These are phyloP conservation scores for Mycena galericulata DNA, from an alignment of 768 basidiomycete species.

Conservation along the genomic window DNA sequence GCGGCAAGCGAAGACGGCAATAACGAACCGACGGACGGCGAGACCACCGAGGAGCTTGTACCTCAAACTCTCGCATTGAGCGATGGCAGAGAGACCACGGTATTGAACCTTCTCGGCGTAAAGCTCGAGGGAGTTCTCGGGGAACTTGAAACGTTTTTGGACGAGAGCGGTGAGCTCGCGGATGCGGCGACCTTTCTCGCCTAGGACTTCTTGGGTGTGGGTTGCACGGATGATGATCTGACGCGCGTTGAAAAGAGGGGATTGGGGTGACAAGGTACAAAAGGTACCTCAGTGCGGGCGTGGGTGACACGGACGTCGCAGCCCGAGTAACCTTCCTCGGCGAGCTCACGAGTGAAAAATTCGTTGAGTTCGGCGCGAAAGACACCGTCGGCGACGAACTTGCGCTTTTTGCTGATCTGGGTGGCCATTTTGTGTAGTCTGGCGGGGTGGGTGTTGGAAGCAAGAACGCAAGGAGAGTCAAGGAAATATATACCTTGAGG, in stretches of 20 bases:
- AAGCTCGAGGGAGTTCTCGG: conserved; percentile 97
- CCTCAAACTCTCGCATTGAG: conserved; percentile 97
- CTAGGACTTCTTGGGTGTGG: conserved; percentile 98
- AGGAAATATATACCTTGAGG: conserved; percentile 30
- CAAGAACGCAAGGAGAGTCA: conserved; percentile 6
- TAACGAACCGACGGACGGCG: conserved; percentile 92
- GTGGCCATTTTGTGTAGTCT: conserved; percentile 73
- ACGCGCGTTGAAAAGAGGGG: conserved; percentile 14
- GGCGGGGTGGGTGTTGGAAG: neutral
- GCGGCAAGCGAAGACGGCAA: neutral
- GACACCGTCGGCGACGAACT: conserved; percentile 98
- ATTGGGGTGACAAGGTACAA: neutral
- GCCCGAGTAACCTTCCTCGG: conserved; percentile 99
- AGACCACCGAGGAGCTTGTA: conserved; percentile 99
- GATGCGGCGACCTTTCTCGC: conserved; percentile 99
- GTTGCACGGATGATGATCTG: conserved; percentile 99
- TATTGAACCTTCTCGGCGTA: conserved; percentile 99
- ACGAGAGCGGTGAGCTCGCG: conserved; percentile 98
- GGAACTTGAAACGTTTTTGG: conserved; percentile 99
- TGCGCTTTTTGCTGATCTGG: conserved; percentile 98
- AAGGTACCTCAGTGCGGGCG: conserved; percentile 91
- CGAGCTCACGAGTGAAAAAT: conserved; percentile 98
- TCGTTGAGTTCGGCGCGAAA: conserved; percentile 99
- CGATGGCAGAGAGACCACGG: conserved; percentile 97
- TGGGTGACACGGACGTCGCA: conserved; percentile 99